phyloP scores from a whole-genome alignment of 1,284 basidiomycete genomes.

The Wolfiporia cocos region DNA sequence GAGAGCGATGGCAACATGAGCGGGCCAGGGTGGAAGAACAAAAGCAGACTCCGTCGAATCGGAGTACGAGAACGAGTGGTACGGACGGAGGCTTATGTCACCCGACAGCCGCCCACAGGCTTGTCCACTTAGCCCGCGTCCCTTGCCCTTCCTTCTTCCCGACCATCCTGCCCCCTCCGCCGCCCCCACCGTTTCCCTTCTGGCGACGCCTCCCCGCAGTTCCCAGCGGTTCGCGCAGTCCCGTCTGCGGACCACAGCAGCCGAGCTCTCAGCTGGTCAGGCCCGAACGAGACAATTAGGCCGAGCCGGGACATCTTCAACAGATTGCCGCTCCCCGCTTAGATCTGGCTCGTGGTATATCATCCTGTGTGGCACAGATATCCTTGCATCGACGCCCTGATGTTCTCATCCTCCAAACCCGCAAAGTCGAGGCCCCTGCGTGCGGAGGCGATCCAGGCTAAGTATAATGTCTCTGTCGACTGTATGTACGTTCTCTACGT shows the following conservation, averaged over 20 bases:
- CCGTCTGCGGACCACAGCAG: not conserved
- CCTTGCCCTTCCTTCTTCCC: slow-evolving; percentile 1
- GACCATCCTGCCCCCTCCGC: not conserved
- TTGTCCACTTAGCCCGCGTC: slow-evolving; percentile 2
- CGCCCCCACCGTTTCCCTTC: slow-evolving; percentile 1
- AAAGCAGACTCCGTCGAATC: too few species aligned
- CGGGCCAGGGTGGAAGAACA: too few species aligned
- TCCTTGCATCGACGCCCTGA: too few species aligned
- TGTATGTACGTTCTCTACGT: slow-evolving; percentile 39
- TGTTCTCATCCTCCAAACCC: too few species aligned
- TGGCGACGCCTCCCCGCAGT: not conserved
- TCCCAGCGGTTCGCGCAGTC: too few species aligned
- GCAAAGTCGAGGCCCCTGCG: slow-evolving; percentile 27
- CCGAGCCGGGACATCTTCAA: too few species aligned
- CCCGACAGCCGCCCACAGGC: slow-evolving; percentile 8
- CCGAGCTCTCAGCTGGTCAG: not conserved
- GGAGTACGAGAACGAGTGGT: not conserved
- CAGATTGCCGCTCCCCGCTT: too few species aligned
- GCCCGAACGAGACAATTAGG: not conserved
- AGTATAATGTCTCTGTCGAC: slow-evolving; percentile 75
- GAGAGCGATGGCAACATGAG: not conserved
- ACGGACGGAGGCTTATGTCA: slow-evolving; percentile 12
- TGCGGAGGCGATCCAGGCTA: slow-evolving; percentile 61
- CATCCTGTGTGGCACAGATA: too few species aligned
- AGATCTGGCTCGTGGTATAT: too few species aligned